These are phyloP conservation scores for Tausonia pullulans DNA, from an alignment of 1,284 basidiomycete genomes.

Conservation along the genomic window DNA sequence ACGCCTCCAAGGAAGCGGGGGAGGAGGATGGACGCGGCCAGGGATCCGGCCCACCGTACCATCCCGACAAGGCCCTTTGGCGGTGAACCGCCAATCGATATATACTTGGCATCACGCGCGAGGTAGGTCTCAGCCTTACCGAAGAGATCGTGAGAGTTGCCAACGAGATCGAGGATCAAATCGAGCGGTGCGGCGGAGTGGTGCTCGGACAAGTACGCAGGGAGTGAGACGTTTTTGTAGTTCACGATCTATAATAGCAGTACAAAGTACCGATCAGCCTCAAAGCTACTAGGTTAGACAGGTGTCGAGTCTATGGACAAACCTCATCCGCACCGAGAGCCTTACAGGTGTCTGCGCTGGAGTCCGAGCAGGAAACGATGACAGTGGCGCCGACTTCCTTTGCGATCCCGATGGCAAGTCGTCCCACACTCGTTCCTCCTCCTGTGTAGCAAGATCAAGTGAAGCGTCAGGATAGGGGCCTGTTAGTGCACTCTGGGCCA, in stretches of 20 bases:
- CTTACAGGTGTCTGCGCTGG: constrained; percentile 12
- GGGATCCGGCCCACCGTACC: background rate
- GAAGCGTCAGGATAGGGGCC: background rate
- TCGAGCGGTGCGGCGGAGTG: constrained; percentile 15
- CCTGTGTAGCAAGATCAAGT: background rate
- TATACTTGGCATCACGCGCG: constrained; percentile 10
- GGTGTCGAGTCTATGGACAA: background rate
- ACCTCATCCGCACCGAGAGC: constrained; percentile 17
- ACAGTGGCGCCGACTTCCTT: constrained; percentile 18
- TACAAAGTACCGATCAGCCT: background rate
- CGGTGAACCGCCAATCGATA: constrained; percentile 13
- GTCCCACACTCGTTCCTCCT: constrained; percentile 17
- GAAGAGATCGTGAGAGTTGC: constrained; percentile 13
- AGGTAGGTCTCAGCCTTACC: constrained; percentile 9
- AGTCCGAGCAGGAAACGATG: constrained; percentile 16
- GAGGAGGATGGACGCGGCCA: background rate
- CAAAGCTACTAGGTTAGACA: background rate
- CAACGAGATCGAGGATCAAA: constrained; percentile 19
- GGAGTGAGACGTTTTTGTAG: constrained; percentile 17
- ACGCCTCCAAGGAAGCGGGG: constrained; percentile 17
- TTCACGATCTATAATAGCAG: constrained; percentile 11
- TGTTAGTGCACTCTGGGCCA: too few relatives aligned
- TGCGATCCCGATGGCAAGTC: constrained; percentile 19
- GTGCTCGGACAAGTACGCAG: constrained; percentile 13
- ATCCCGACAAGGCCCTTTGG: constrained; percentile 1